A percentile compares a stretch with the other conserved stretches of the same genome.
These are phyloP conservation scores for Capronia americana DNA, from an alignment of 2,329 filamentous ascomycete species.

Conservation along the genomic window DNA sequence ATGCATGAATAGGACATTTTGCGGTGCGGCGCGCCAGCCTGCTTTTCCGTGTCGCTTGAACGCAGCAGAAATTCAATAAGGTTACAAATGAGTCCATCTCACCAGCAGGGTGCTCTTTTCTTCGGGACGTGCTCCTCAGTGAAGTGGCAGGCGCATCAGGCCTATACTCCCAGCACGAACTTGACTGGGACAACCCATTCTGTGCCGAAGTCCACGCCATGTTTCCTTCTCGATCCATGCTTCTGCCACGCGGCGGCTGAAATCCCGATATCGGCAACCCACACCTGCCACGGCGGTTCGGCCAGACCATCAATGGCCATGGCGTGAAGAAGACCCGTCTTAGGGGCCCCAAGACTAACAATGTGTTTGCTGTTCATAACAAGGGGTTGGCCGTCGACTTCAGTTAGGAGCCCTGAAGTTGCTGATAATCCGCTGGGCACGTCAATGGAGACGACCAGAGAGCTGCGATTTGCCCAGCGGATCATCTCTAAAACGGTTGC, in stretches of 20 bases:
- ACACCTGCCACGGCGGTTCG: slow-evolving; percentile 70
- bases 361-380: slow-evolving; percentile 83
- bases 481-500: slow-evolving; percentile 86
- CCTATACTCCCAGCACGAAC: slow-evolving; percentile 27
- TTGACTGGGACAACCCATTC: slow-evolving; percentile 73
- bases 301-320: slow-evolving; percentile 61
- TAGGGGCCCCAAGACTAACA: slow-evolving; percentile 84
- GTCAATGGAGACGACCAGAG: slow-evolving; percentile 81
- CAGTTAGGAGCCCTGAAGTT: slow-evolving; percentile 57
- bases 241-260: slow-evolving; percentile 42
- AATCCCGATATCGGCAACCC: slow-evolving; percentile 82
- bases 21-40: not conserved
- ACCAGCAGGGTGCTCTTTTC: not conserved
- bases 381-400: slow-evolving; percentile 75
- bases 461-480: slow-evolving; percentile 81
- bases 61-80: slow-evolving; percentile 7
- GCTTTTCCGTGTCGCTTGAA: slow-evolving; percentile 5
- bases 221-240: slow-evolving; percentile 60
- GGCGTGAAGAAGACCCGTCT: slow-evolving; percentile 80
- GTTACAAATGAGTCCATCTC: not conserved
- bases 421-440: slow-evolving; percentile 74
- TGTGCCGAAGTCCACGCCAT: slow-evolving; percentile 86
- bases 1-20: not conserved
- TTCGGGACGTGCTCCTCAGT: not conserved
- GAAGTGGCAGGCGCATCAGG: not conserved